Evolutionary conservation across 2,329 filamentous ascomycete genomes (phyloP), one percentile per base, ranked within the genome.

Genomic region (Aspergillus candidus): DNA sequence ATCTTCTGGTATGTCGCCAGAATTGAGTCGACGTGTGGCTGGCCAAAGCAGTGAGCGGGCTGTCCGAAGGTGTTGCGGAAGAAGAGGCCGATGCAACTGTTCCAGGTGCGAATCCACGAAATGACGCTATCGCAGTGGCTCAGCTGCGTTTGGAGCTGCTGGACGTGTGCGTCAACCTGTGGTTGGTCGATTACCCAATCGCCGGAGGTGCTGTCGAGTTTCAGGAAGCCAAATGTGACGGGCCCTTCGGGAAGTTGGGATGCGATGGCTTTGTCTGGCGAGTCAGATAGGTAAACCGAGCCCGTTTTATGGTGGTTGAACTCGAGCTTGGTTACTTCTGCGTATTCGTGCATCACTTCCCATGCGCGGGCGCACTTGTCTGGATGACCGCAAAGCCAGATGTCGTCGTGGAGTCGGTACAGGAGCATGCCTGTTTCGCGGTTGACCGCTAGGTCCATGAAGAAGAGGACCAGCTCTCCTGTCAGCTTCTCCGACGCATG

Each of bases 61-160:
- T 71, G 66, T 3, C 72, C 75, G 41, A 78, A 77, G 44, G 76
- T 77, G 44, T 66, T 69, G 14, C 63, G 63, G 59, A 79, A 76
- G 56, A 78, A 79, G 6, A 69, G 66, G 2, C 64, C 67, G 29
- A 72, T 70, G 52, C 76, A 78, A 35, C 66, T 74, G 52, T 79
- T 79, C 69, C 75, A 79, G 0, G 73, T 74, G 47, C 76, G 70
- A 4, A 79, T 69, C 68, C 73, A 78, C 12, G 70, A 66, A 39
- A 80, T 72, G 4, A 79, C 61, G 43, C 71, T 77, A 38, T 71
- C 67, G 29, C 70, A 72, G 4, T 59, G 57, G 1, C 58, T 50
- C 0, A 72, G 61, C 41, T 72, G 69, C 7, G 57, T 60, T n/a
- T 57, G 57, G 3, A 73, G 59, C 45, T 72, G 68, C 31, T 47